These are phyloP conservation scores for Leccinum sublutescens DNA, from an alignment of 768 basidiomycete genomes.

Conservation along the genomic window DNA sequence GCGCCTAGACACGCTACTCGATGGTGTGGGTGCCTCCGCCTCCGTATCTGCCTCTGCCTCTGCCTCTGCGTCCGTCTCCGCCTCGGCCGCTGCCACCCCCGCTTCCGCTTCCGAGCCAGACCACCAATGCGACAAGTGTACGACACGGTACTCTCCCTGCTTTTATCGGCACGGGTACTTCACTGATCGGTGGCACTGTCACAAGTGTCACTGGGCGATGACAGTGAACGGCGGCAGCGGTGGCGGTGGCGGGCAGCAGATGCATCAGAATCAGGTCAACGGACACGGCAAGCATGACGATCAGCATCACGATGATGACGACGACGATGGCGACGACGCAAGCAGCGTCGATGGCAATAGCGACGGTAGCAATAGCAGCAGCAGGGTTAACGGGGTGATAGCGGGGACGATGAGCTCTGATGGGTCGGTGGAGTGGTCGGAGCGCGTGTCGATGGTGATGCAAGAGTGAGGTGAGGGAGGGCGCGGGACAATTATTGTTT, in stretches of 20 bases:
- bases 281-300: not conserved
- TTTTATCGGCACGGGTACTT: conserved; percentile 52
- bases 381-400: not conserved
- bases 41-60: not conserved
- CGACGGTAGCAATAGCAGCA: not conserved
- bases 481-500: not conserved
- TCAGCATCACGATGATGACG: not conserved
- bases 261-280: not conserved
- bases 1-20: not conserved
- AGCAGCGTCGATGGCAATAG: not conserved
- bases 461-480: conserved; percentile 14
- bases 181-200: conserved; percentile 38
- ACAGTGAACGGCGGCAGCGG: conserved; percentile 1
- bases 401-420: not conserved
- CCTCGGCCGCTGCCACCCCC: not conserved
- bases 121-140: conserved; percentile 55
- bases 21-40: not conserved
- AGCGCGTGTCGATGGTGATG: conserved; percentile 12
- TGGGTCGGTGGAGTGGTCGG: conserved; percentile 17
- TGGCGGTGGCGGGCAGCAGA: not conserved
- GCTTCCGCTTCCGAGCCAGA: conserved; percentile 23
- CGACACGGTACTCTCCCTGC: conserved; percentile 69
- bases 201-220: conserved; percentile 41
- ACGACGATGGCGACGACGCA: not conserved
- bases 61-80: not conserved